Evolutionary conservation across 225 moss, liverwort and hornwort species (phyloP).

Genomic region (Rhytidiadelphus loreus): DNA sequence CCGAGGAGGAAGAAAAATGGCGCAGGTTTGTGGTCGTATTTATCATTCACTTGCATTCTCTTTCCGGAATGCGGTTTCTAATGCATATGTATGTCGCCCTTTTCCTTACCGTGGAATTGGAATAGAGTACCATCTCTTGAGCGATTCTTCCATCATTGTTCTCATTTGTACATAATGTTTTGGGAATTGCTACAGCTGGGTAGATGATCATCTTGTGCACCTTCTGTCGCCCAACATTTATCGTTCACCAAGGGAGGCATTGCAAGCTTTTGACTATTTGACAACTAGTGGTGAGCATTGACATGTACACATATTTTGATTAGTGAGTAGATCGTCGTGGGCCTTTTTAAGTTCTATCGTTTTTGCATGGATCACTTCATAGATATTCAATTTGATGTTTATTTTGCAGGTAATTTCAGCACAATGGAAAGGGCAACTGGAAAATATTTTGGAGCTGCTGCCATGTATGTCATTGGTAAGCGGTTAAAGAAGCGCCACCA

Average conservation of each 20-base stretch:
- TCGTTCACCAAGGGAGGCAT: slow-evolving; percentile 73
- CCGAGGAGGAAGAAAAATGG: slow-evolving; percentile 77
- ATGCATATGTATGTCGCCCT: background rate
- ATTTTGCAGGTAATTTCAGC: slow-evolving; percentile 78
- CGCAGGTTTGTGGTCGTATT: slow-evolving; percentile 52
- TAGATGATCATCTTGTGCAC: slow-evolving; percentile 90
- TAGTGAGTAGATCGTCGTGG: background rate
- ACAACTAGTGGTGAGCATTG: slow-evolving; percentile 67
- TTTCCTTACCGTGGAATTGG: background rate
- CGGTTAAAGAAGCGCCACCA: slow-evolving; percentile 84
- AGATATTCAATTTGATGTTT: background rate
- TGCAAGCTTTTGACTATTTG: slow-evolving; percentile 92
- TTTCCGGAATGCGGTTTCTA: background rate
- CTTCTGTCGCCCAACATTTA: slow-evolving; percentile 95
- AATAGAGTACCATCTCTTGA: background rate
- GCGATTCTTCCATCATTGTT: background rate
- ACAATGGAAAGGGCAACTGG: slow-evolving; percentile 70
- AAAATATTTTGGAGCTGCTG: slow-evolving; percentile 94
- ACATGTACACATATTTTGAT: background rate
- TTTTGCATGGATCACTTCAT: background rate
- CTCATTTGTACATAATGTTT: background rate
- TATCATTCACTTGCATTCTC: background rate
- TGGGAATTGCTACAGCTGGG: slow-evolving; percentile 58
- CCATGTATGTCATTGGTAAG: slow-evolving; percentile 95
- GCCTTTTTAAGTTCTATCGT: background rate